Percentiles rank a stretch among this genome's conserved stretches.
These are phyloP conservation scores for Metschnikowia baotianmanensis DNA, from an alignment of 805 yeast genomes.

Conservation along the genomic window DNA sequence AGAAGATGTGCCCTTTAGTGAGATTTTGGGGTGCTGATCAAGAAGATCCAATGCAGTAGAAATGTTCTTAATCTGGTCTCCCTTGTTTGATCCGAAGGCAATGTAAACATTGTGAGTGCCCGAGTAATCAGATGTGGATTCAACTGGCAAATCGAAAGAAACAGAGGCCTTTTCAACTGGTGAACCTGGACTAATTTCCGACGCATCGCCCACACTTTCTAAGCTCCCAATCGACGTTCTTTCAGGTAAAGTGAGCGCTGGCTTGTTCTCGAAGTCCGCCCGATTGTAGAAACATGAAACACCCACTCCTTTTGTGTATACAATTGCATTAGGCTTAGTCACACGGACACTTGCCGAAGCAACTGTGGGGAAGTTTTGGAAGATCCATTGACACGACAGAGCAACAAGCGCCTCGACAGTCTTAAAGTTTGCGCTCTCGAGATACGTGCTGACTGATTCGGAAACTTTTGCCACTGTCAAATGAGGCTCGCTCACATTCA, in stretches of 20 bases:
- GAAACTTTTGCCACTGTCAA: constrained; percentile 22
- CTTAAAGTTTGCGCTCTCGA: constrained; percentile 78
- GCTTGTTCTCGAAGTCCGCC: constrained; percentile 32
- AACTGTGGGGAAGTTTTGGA: constrained; percentile 34
- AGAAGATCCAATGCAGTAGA: constrained; percentile 50
- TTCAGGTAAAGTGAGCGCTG: constrained; percentile 14
- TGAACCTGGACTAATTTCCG: neutral
- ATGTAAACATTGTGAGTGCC: constrained; percentile 56
- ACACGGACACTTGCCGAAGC: constrained; percentile 55
- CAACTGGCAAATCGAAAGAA: constrained; percentile 33
- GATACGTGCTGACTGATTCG: constrained; percentile 49
- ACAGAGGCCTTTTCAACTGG: neutral
- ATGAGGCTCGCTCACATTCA: constrained; percentile 27
- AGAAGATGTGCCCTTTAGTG: constrained; percentile 64
- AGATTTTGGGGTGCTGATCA: constrained; percentile 33
- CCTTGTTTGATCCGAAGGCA: constrained; percentile 90
- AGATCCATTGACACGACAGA: constrained; percentile 59
- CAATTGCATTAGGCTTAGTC: constrained; percentile 84
- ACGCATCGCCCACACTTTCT: neutral
- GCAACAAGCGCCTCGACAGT: constrained; percentile 92
- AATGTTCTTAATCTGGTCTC: constrained; percentile 67
- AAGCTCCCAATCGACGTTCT: neutral
- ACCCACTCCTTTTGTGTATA: constrained; percentile 87
- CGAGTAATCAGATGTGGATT: constrained; percentile 6
- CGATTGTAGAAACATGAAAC: constrained; percentile 60